Evolutionary conservation across 2,329 filamentous ascomycete genomes (phyloP), one percentile per base, ranked within the genome.

Genomic region (Chaetomiaceae sp.): DNA sequence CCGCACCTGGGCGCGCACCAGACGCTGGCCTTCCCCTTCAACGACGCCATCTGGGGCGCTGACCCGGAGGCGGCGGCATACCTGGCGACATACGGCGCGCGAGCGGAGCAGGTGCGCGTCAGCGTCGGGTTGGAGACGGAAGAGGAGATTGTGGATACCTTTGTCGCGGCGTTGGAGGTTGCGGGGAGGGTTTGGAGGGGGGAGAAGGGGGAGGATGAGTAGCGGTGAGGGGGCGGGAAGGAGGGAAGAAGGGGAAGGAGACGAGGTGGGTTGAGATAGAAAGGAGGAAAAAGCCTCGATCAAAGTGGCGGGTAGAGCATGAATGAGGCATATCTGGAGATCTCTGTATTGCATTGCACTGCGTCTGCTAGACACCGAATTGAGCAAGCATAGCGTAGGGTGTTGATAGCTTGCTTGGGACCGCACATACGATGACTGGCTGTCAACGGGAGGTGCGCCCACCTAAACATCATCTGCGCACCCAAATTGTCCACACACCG

Each of bases 1-100:
- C 75, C 76, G 1, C 74, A 78, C 53, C 62, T 80, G 0, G 76
- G 74, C 1, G 76, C 73, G 0, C 73, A 74, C 52, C 61, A 70
- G 42, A 78, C 74, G 9, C 61, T 80, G 2, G 66, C 67, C 24
- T 50, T 76, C 27, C 64, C 72, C 0, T 78, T 75, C 53, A 72
- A 69, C 47, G 65, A 68, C 50, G 54, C 67, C n/a, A 58, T 69
- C 3, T 74, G 68, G 52, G 63, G 65, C 3, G 68, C 65, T 44
- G 63, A 65, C 20, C 53, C 62, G 5, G 62, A 67, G 9, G 62
- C 68, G 41, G 61, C 58, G 3, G 62, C 56, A 24, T 62, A 65
- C n/a, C 63, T 71, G 52, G 61, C 62, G 1, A 51, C 52, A 3
- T 65, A 67, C 29, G 73, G 69, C 0, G 55, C 69, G 2, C 56